Conservation (phyloP, 139 green algal genomes). For the Closterium sp. region DNA sequence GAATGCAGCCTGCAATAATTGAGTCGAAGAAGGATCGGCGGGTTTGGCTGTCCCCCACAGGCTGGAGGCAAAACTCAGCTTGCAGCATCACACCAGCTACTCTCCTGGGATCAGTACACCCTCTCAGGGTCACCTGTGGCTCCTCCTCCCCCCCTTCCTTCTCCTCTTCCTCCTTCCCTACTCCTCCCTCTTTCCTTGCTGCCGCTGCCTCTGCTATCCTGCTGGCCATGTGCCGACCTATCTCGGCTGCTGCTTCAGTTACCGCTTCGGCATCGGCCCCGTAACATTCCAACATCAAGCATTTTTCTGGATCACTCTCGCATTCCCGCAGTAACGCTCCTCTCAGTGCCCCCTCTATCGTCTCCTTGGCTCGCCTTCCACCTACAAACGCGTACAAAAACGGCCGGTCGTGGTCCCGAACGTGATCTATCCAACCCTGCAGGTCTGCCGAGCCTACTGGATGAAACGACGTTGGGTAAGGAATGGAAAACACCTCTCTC, state of each 20-base stretch:
- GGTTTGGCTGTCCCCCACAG: not conserved
- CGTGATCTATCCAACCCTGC: not conserved
- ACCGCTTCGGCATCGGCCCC: not conserved
- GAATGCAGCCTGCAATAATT: not conserved
- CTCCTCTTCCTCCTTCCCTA: not conserved
- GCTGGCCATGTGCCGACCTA: not conserved
- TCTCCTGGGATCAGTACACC: not conserved
- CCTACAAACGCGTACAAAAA: not conserved
- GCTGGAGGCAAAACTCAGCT: not conserved
- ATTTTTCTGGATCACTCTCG: not conserved
- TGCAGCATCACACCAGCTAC: not conserved
- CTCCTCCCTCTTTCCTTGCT: no score
- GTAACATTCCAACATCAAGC: not conserved
- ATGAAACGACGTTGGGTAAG: conserved; percentile 2
- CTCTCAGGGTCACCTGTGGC: not conserved
- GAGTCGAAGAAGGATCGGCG: not conserved
- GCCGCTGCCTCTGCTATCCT: not conserved
- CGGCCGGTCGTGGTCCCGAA: not conserved
- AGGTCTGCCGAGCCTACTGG: not conserved
- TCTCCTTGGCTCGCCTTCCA: not conserved
- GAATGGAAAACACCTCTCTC: not conserved
- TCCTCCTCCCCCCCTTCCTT: not conserved
- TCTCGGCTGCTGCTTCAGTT: not conserved
- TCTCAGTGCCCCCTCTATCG: not conserved
- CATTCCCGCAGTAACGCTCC: not conserved